phyloP scores from a whole-genome alignment of 805 yeast genomes.

The Ogataea saltuana region DNA sequence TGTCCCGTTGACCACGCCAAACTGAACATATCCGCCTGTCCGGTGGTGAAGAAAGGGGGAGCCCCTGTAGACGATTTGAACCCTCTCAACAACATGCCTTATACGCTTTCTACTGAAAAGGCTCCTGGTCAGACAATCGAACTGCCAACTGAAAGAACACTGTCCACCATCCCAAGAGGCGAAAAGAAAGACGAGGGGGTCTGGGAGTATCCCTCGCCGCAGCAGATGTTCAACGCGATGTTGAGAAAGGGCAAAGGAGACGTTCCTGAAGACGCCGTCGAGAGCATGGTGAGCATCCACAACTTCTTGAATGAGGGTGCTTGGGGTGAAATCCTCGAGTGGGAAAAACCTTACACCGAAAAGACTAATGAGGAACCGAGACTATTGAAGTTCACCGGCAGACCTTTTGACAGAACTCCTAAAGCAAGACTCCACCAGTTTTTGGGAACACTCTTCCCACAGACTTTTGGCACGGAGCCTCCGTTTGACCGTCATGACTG shows the following conservation, averaged over 20 bases:
- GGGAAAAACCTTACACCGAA: slow-evolving; percentile 79
- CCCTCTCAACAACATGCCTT: slow-evolving; percentile 90
- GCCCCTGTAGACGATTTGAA: slow-evolving; percentile 47
- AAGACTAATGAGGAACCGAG: slow-evolving; percentile 65
- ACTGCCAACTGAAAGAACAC: slow-evolving; percentile 80
- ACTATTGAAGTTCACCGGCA: slow-evolving; percentile 82
- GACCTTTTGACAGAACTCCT: slow-evolving; percentile 86
- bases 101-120: slow-evolving; percentile 58
- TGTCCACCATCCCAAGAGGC: slow-evolving; percentile 88
- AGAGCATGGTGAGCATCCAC: slow-evolving; percentile 95
- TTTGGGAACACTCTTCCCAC: slow-evolving; percentile 72
- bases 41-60: slow-evolving; percentile 37
- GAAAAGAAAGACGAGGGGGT: slow-evolving; percentile 60
- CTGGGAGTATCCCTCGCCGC: slow-evolving; percentile 99
- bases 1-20: slow-evolving; percentile 33
- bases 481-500: slow-evolving; percentile 99
- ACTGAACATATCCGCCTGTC: slow-evolving; percentile 28
- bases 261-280: slow-evolving; percentile 93
- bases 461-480: slow-evolving; percentile 67
- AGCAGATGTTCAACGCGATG: slow-evolving; percentile 99
- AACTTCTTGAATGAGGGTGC: slow-evolving; percentile 96
- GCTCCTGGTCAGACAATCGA: slow-evolving; percentile 80
- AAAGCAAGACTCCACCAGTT: slow-evolving; percentile 70
- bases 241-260: slow-evolving; percentile 89
- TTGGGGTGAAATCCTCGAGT: slow-evolving; percentile 88